phyloP scores from a whole-genome alignment of 192 early-diverging fungal genomes.

The Chytriomyces confervae region DNA sequence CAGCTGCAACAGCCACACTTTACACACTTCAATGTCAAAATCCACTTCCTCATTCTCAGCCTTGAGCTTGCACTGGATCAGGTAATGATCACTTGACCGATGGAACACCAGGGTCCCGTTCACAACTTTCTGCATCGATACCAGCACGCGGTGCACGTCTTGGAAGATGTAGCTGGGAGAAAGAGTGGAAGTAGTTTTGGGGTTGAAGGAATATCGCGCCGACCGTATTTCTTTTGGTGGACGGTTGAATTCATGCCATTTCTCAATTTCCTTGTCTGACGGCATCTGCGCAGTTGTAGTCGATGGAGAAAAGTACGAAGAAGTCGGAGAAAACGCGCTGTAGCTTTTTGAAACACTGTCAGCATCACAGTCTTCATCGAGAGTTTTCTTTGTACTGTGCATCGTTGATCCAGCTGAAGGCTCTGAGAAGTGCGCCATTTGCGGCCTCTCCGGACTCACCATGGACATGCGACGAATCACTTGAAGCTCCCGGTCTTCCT shows the following conservation, averaged over 20 bases:
- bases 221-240: conserved; percentile 61
- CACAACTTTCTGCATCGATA: conserved; percentile 36
- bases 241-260: conserved; percentile 61
- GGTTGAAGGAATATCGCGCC: conserved; percentile 58
- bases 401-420: background rate
- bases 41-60: conserved; percentile 44
- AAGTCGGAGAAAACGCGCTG: background rate
- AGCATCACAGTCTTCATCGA: background rate
- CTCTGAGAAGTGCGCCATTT: background rate
- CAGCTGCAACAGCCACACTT: conserved; percentile 64
- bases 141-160: conserved; percentile 63
- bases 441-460: conserved; percentile 42
- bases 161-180: conserved; percentile 60
- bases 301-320: conserved; percentile 11
- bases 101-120: conserved; percentile 43
- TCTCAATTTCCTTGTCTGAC: conserved; percentile 60
- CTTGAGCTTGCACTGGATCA: conserved; percentile 52
- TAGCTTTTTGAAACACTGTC: conserved; percentile 6
- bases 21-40: conserved; percentile 71
- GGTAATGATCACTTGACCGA: conserved; percentile 54
- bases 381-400: too few species aligned
- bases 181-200: conserved; percentile 54
- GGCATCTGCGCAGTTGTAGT: conserved; percentile 32
- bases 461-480: conserved; percentile 53
- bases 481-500: conserved; percentile 34